phyloP scores from a whole-genome alignment of 306 rosid species.

The Cucumis cinereus region DNA sequence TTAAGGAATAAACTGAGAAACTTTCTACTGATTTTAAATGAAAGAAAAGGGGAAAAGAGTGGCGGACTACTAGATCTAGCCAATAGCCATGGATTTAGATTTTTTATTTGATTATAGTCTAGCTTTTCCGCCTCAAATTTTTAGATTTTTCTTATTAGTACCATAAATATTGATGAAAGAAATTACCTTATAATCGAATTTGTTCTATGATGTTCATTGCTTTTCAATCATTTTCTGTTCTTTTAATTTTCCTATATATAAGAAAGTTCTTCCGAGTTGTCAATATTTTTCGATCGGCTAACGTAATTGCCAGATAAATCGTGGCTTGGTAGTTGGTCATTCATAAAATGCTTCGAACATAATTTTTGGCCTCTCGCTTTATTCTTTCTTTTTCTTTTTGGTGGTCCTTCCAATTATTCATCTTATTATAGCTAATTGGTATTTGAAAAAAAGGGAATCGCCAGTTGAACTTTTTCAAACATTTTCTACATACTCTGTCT shows the following conservation, averaged over 20 bases:
- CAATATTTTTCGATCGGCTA: neutral
- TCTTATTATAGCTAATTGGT: neutral
- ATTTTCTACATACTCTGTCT: neutral
- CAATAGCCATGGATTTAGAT: neutral
- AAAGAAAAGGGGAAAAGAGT: neutral
- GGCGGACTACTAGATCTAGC: neutral
- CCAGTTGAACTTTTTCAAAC: neutral
- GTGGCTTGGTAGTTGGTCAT: neutral
- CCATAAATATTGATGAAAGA: neutral
- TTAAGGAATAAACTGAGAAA: neutral
- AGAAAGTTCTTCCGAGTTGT: neutral
- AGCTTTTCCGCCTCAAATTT: neutral
- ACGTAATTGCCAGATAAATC: neutral
- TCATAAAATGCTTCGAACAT: neutral
- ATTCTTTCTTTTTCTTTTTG: neutral
- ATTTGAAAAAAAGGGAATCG: neutral
- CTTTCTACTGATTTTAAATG: neutral
- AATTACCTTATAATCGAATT: neutral
- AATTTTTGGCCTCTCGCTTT: neutral
- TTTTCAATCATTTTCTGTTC: neutral
- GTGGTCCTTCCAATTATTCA: neutral
- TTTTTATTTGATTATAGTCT: neutral
- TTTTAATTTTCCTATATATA: neutral
- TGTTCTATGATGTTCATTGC: neutral
- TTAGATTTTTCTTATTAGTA: neutral